phyloP scores from a whole-genome alignment of 805 yeast genomes.

The Monosporozyma aquatica region DNA sequence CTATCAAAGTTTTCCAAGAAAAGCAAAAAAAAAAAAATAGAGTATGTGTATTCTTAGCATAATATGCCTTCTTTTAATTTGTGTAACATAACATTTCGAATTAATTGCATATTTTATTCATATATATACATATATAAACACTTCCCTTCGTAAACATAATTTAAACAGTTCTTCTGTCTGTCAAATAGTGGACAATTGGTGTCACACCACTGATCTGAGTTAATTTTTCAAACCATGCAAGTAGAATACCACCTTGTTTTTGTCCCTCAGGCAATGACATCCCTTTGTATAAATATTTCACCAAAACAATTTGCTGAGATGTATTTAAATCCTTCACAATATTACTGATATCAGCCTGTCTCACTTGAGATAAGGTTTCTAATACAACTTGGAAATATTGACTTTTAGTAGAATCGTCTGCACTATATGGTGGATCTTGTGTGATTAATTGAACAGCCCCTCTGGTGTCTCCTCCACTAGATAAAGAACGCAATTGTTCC shows the following conservation, averaged over 20 bases:
- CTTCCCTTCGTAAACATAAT: too few species aligned
- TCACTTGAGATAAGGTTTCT: conserved; percentile 60
- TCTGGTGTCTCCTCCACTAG: conserved; percentile 63
- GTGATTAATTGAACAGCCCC: conserved; percentile 60
- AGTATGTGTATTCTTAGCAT: too few species aligned
- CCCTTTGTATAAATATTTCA: conserved; percentile 79
- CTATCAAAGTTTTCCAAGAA: too few species aligned
- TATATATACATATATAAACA: too few species aligned
- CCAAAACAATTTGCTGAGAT: conserved; percentile 65
- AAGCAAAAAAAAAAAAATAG: too few species aligned
- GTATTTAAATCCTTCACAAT: conserved; percentile 50
- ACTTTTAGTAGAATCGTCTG: conserved; percentile 40
- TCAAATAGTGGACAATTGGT: conserved; percentile 74
- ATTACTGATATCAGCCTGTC: conserved; percentile 54
- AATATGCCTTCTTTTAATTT: too few species aligned
- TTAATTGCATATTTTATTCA: neutral
- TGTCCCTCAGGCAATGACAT: conserved; percentile 73
- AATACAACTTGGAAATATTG: conserved; percentile 49
- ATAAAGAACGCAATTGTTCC: conserved; percentile 48
- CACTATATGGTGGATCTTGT: conserved; percentile 75
- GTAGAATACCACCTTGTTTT: conserved; percentile 74
- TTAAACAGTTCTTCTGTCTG: conserved; percentile 75
- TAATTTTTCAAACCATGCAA: conserved; percentile 89
- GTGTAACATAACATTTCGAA: too few species aligned
- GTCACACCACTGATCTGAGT: conserved; percentile 81